phyloP scores from a whole-genome alignment of 2,329 filamentous ascomycete genomes.

The Talaromyces funiculosus region DNA sequence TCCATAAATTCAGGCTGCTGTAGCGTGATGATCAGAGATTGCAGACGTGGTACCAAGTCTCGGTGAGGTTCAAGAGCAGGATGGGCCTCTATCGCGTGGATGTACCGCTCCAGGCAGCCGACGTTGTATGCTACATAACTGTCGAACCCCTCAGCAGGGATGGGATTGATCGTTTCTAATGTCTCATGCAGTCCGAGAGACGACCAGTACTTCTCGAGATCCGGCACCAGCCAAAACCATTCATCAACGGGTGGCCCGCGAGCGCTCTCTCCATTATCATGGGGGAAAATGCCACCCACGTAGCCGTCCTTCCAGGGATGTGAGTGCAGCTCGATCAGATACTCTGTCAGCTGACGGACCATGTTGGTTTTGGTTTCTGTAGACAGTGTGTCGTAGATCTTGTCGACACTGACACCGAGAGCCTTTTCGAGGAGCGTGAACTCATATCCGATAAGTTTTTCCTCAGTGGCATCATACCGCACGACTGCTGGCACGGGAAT shows the following conservation, averaged over 20 bases:
- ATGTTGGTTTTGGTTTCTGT: conserved; percentile 18
- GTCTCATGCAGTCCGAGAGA: conserved; percentile 9
- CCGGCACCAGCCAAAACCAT: conserved; percentile 32
- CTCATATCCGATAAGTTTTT: conserved; percentile 29
- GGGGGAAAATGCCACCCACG: conserved; percentile 24
- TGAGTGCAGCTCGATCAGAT: conserved; percentile 27
- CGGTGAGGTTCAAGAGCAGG: conserved; percentile 22
- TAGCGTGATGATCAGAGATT: conserved; percentile 18
- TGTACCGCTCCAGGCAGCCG: conserved; percentile 22
- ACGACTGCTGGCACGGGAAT: conserved; percentile 33
- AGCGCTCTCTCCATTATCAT: conserved; percentile 1
- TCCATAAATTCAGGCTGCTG: neutral
- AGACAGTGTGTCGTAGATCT: conserved; percentile 23
- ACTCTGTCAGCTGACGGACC: conserved; percentile 26
- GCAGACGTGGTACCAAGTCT: conserved; percentile 25
- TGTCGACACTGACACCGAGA: conserved; percentile 24
- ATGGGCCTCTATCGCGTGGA: conserved; percentile 25
- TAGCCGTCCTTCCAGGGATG: conserved; percentile 18
- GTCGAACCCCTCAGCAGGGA: conserved; percentile 12
- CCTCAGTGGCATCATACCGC: conserved; percentile 20
- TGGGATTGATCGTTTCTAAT: conserved; percentile 12
- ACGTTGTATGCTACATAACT: conserved; percentile 24
- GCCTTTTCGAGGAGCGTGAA: conserved; percentile 29
- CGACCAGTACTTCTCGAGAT: conserved; percentile 26
- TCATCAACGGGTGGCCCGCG: conserved; percentile 31